Evolutionary conservation across 768 basidiomycete genomes (phyloP).

Genomic region (Tulasnella sp.): DNA sequence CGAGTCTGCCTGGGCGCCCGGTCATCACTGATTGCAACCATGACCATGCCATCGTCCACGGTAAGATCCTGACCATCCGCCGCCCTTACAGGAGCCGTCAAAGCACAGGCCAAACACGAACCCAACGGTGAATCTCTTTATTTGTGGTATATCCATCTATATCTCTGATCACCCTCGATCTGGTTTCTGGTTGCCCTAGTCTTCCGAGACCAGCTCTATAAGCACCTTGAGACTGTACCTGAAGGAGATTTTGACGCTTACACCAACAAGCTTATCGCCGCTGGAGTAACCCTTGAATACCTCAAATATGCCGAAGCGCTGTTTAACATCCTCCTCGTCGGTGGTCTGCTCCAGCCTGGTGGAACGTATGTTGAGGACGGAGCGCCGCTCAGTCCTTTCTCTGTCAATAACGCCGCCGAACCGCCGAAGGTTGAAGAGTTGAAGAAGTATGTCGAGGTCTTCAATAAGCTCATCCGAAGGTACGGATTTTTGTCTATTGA

Average conservation of each 20-base stretch:
- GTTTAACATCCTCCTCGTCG: slow-evolving; percentile 92
- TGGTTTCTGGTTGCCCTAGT: slow-evolving; percentile 36
- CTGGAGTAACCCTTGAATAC: slow-evolving; percentile 86
- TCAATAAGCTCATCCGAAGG: slow-evolving; percentile 95
- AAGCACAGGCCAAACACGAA: slow-evolving; percentile 90
- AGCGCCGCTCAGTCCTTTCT: slow-evolving; percentile 78
- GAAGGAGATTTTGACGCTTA: slow-evolving; percentile 74
- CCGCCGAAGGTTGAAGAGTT: slow-evolving; percentile 74
- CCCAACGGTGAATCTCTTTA: slow-evolving; percentile 44
- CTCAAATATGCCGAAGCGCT: slow-evolving; percentile 96
- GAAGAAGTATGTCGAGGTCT: slow-evolving; percentile 87
- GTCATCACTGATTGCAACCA: background rate
- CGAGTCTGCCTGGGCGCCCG: background rate
- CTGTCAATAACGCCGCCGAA: slow-evolving; percentile 70
- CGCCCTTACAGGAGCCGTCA: slow-evolving; percentile 42
- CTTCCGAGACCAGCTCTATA: slow-evolving; percentile 88
- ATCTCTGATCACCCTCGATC: slow-evolving; percentile 1
- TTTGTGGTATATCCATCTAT: slow-evolving; percentile 11
- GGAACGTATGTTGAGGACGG: slow-evolving; percentile 84
- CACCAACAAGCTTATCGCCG: slow-evolving; percentile 75
- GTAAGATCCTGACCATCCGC: slow-evolving; percentile 14
- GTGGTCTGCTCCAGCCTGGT: slow-evolving; percentile 92
- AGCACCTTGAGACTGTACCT: slow-evolving; percentile 75
- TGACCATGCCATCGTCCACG: background rate
- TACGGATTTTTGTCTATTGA: slow-evolving; percentile 26